Conservation (phyloP, 805 yeast genomes). For the Starmerella sirachaensis region DNA sequence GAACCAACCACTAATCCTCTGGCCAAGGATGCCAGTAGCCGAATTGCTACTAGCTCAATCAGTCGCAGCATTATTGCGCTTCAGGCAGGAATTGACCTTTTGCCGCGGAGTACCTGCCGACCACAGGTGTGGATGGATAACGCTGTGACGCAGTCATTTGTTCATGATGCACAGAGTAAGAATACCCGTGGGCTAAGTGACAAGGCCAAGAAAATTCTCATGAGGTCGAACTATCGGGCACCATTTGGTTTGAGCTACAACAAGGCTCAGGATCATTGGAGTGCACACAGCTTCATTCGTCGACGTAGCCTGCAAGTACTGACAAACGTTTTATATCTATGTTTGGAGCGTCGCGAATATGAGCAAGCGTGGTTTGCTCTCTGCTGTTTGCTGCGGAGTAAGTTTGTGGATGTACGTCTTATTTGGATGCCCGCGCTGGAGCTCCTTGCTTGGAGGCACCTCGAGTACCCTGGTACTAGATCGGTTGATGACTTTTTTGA, state of each 20-base stretch:
- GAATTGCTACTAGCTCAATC: background rate
- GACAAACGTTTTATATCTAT: constrained; percentile 5
- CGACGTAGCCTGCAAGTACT: constrained; percentile 15
- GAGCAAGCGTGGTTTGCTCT: constrained; percentile 14
- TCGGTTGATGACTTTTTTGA: constrained; percentile 10
- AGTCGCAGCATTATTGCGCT: constrained; percentile 2
- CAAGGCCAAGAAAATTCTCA: constrained; percentile 2
- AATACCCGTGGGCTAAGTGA: background rate
- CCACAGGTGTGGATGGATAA: constrained; percentile 9
- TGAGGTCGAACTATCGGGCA: constrained; percentile 13
- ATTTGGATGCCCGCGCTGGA: constrained; percentile 19
- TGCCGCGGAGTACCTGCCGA: constrained; percentile 13
- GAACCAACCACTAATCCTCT: background rate
- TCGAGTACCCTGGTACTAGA: background rate
- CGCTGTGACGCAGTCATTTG: constrained; percentile 3
- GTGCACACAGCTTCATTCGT: constrained; percentile 1
- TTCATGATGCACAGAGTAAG: background rate
- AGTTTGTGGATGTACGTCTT: constrained; percentile 7
- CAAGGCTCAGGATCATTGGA: constrained; percentile 8
- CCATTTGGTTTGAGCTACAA: constrained; percentile 7
- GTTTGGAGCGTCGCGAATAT: constrained; percentile 15
- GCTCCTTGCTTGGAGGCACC: constrained; percentile 13
- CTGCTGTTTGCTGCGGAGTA: constrained; percentile 9
- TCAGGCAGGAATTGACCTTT: constrained; percentile 6
- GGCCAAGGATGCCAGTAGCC: background rate